These are phyloP conservation scores for Solanum pinnatisectum DNA, from an alignment of 257 asterid genomes.

Conservation along the genomic window DNA sequence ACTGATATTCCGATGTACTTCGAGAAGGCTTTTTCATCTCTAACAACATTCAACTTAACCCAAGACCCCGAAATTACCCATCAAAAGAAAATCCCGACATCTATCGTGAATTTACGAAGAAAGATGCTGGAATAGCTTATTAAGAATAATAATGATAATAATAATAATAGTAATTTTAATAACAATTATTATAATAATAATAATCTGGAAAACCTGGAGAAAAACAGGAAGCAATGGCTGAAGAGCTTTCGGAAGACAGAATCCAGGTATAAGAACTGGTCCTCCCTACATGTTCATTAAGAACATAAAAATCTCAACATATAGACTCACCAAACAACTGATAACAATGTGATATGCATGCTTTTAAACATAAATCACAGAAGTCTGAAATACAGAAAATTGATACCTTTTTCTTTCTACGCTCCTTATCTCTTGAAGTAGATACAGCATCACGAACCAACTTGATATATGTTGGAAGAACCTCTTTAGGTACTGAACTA, in stretches of 20 bases:
- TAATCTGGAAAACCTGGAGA: constrained; percentile 59
- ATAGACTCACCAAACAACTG: background rate
- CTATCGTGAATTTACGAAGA: background rate
- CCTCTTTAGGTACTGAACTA: constrained; percentile 81
- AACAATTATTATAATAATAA: background rate
- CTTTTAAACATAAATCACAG: background rate
- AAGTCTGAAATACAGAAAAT: background rate
- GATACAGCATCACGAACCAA: constrained; percentile 98
- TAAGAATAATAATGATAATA: background rate
- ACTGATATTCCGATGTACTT: background rate
- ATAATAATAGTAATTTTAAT: background rate
- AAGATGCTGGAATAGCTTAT: constrained; percentile 43
- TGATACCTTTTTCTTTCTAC: constrained; percentile 70
- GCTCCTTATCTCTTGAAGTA: constrained; percentile 89
- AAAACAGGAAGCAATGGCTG: constrained; percentile 86
- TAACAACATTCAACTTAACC: background rate
- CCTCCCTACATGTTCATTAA: constrained; percentile 56
- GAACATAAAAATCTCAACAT: background rate
- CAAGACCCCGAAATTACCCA: background rate
- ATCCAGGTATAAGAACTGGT: constrained; percentile 85
- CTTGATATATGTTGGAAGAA: constrained; percentile 82
- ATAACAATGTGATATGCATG: background rate
- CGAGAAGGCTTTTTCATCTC: background rate
- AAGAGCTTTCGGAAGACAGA: constrained; percentile 96
- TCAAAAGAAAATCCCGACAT: background rate